phyloP scores from a whole-genome alignment of 2,329 filamentous ascomycete genomes.

The Cladobotryum mycophilum region DNA sequence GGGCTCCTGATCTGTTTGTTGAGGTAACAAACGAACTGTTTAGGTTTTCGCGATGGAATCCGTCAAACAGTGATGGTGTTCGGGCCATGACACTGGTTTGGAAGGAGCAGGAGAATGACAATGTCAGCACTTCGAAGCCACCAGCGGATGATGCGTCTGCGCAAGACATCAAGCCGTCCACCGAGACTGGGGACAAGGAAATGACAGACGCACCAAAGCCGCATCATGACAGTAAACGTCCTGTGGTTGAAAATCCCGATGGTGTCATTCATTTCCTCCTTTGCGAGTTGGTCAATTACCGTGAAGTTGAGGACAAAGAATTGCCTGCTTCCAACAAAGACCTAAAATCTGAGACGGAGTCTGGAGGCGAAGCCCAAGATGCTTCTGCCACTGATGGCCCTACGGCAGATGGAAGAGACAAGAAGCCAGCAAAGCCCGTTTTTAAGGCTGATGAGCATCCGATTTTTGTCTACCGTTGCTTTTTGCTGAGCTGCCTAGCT shows the following conservation, averaged over 20 bases:
- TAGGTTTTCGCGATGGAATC: constrained; percentile 59
- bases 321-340: constrained; percentile 39
- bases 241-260: constrained; percentile 85
- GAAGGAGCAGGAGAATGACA: constrained; percentile 30
- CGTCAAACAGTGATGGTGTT: constrained; percentile 27
- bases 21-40: constrained; percentile 81
- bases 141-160: constrained; percentile 11
- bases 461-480: constrained; percentile 94
- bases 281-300: constrained; percentile 85
- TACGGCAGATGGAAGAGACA: constrained; percentile 42
- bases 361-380: constrained; percentile 19
- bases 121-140: constrained; percentile 12
- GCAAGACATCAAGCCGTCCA: constrained; percentile 53
- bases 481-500: constrained; percentile 83
- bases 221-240: constrained; percentile 64
- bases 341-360: constrained; percentile 28
- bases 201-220: constrained; percentile 60
- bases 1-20: constrained; percentile 79
- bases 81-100: constrained; percentile 34
- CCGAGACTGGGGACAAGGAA: constrained; percentile 52
- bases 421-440: constrained; percentile 61
- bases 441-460: constrained; percentile 93
- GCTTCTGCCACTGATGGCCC: constrained; percentile 26
- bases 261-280: constrained; percentile 93
- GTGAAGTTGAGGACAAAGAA: constrained; percentile 85